Evolutionary conservation across 148 eudicot species (phyloP), one percentile per base, ranked within the genome.

Genomic region (Silene latifolia): DNA sequence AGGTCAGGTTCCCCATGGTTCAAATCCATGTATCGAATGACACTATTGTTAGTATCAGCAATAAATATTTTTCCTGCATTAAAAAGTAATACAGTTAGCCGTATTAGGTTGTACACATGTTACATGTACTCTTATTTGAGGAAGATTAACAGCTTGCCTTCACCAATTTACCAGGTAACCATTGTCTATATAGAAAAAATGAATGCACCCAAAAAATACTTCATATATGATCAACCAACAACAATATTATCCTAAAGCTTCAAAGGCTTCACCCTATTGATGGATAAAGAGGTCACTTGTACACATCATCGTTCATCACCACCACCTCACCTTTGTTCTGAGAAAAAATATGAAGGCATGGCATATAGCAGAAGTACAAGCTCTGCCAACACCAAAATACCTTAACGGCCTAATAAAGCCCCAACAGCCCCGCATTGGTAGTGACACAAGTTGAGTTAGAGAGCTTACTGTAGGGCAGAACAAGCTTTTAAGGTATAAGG

Each of bases 41-140:
- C 77, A 67, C 92, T 91, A 77, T 91, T 94, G 81, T 94, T 94
- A 67, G 98, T 92, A 82, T 94, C 98, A 23, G 98, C 96, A 73
- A 94, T 84, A 70, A 82, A 82, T 64, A 94, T 82, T 75, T 80
- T 87, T 72, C 98, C 97, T 94, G 88, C 81, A 84, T 67, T 65
- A 51, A 59, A 27, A 70, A 72, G 59, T 51, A 77, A 65, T 35
- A 39, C 46, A 4, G 3, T 51, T 51, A 51, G 56, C 17, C 44
- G 44, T 39, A 8, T 39, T 23, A 46, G 54, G 10, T 23, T 9
- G 71, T 69, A 20, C 27, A 67, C 15, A 39, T 7, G 25, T 10
- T 48, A 11, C 18, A 19, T 21, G 39, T 72, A 39, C 44, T 64
- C 57, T 21, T 48, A 32, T 20, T 23, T 53, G 14, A 51, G 24